A percentile compares a stretch with the other conserved stretches of the same genome.
Evolutionary conservation across 2,329 filamentous ascomycete genomes (phyloP).

Genomic region (Drechslerella coelobrocha): DNA sequence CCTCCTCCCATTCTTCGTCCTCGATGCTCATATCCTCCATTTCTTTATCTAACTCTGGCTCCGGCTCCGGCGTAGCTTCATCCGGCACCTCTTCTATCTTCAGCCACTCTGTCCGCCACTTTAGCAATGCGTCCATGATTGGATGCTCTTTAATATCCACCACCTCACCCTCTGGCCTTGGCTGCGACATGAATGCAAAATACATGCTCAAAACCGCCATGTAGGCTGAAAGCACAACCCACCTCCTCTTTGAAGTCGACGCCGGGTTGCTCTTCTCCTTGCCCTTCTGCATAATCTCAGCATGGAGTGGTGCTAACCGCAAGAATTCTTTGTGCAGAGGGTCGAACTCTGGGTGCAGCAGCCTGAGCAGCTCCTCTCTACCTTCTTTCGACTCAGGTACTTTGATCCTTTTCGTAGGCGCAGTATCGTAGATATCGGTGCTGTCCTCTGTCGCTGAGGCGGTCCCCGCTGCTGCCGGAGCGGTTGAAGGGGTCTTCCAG

Average conservation of each 20-base stretch:
- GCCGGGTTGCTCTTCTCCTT: slow-evolving; percentile 59
- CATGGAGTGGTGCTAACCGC: slow-evolving; percentile 69
- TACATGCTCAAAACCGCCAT: slow-evolving; percentile 88
- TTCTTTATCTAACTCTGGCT: slow-evolving; percentile 47
- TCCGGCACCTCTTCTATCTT: slow-evolving; percentile 71
- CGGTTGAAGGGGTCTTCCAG: slow-evolving; percentile 68
- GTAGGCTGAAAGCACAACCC: slow-evolving; percentile 83
- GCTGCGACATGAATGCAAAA: slow-evolving; percentile 77
- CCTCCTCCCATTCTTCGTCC: slow-evolving; percentile 57
- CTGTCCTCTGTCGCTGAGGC: slow-evolving; percentile 64
- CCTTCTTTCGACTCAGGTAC: slow-evolving; percentile 79
- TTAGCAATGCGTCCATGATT: slow-evolving; percentile 83
- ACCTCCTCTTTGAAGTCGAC: slow-evolving; percentile 70
- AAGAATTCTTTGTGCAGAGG: slow-evolving; percentile 81
- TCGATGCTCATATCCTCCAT: slow-evolving; percentile 57
- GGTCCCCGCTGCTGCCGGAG: slow-evolving; percentile 59
- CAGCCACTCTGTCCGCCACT: slow-evolving; percentile 81
- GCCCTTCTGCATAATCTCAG: slow-evolving; percentile 60
- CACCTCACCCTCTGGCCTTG: slow-evolving; percentile 30
- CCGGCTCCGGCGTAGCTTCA: slow-evolving; percentile 55
- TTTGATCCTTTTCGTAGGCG: slow-evolving; percentile 64
- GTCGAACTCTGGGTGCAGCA: slow-evolving; percentile 90
- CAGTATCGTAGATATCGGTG: slow-evolving; percentile 83
- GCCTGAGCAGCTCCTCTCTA: slow-evolving; percentile 74
- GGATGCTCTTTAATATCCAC: slow-evolving; percentile 85